Evolutionary conservation across 129 eudicot species (phyloP).

Genomic region (Centaurea solstitialis): DNA sequence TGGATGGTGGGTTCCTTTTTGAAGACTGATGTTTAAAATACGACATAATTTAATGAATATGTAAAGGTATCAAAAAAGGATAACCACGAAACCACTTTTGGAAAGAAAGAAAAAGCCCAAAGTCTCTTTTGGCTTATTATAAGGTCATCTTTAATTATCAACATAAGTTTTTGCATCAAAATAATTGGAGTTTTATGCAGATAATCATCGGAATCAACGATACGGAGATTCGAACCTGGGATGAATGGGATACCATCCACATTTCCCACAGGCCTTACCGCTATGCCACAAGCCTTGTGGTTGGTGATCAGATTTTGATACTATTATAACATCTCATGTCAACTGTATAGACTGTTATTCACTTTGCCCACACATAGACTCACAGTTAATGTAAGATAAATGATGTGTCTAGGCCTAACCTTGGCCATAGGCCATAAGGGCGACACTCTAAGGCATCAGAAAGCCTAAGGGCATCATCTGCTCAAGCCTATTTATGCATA

Average conservation of each 20-base stretch:
- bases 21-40: not conserved
- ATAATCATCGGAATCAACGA: too few species aligned
- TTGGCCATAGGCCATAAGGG: not conserved
- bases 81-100: constrained; percentile 24
- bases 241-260: too few species aligned
- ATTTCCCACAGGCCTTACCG: too few species aligned
- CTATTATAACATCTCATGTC: too few species aligned
- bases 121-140: not conserved
- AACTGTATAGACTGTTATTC: too few species aligned
- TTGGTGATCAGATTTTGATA: too few species aligned
- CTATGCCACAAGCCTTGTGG: too few species aligned
- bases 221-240: too few species aligned
- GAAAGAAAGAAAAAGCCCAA: not conserved
- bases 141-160: not conserved
- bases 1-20: constrained; percentile 20
- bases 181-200: not conserved
- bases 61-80: not conserved
- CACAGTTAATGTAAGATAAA: too few species aligned
- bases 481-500: not conserved
- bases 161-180: not conserved
- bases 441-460: not conserved
- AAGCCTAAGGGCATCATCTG: too few species aligned
- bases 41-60: not conserved
- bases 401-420: too few species aligned
- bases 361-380: too few species aligned